Evolutionary conservation across 129 eudicot genomes (phyloP).

Genomic region (Ambrosia artemisiifolia): DNA sequence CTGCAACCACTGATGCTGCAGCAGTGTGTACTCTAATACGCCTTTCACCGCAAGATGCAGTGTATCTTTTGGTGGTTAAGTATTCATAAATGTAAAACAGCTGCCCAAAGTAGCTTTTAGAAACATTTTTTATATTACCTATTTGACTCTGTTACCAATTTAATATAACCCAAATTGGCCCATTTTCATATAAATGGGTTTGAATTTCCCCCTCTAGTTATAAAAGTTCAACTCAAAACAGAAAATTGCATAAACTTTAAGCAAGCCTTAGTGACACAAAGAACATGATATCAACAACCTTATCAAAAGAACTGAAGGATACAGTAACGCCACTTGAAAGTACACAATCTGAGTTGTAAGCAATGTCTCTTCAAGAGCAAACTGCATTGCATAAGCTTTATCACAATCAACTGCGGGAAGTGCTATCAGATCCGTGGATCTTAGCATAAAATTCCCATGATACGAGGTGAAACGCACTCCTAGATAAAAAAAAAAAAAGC

Average conservation of each 20-base stretch:
- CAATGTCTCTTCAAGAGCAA: constrained; percentile 88
- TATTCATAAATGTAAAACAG: constrained; percentile 3
- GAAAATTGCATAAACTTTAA: background rate
- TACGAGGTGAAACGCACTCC: constrained; percentile 95
- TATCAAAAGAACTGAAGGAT: constrained; percentile 49
- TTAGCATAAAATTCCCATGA: constrained; percentile 97
- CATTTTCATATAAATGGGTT: background rate
- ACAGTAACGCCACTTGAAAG: constrained; percentile 95
- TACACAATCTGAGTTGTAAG: constrained; percentile 82
- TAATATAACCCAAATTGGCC: background rate
- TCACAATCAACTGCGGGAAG: constrained; percentile 99
- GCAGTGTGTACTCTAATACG: constrained; percentile 99
- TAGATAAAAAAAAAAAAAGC: constrained; percentile 30
- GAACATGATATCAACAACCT: constrained; percentile 2
- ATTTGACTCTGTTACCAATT: background rate
- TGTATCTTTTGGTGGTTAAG: constrained; percentile 77
- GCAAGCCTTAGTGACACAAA: constrained; percentile 12
- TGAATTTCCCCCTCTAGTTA: background rate
- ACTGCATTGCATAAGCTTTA: constrained; percentile 96
- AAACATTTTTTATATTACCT: background rate
- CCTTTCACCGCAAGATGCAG: constrained; percentile 96
- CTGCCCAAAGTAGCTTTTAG: background rate
- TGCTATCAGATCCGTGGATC: constrained; percentile 93
- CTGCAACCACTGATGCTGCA: constrained; percentile 95
- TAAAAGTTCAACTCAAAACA: background rate